These are phyloP conservation scores for Gossypium davidsonii DNA, from an alignment of 441 rosid species.

Conservation along the genomic window DNA sequence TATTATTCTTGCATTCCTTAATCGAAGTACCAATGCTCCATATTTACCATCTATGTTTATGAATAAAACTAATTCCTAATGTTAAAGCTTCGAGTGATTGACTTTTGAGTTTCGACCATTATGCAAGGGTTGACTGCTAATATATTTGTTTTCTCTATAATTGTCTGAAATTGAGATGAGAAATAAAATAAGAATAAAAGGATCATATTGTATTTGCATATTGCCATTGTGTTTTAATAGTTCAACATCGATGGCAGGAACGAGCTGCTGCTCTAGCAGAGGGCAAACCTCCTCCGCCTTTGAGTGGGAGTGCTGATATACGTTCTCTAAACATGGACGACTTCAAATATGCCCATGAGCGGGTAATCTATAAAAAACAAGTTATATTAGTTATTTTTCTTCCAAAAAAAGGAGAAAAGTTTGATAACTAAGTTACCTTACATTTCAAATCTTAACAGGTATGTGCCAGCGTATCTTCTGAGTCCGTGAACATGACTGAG, in stretches of 20 bases:
- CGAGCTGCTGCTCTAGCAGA: constrained; percentile 52
- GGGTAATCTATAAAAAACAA: constrained; percentile 34
- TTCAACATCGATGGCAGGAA: constrained; percentile 37
- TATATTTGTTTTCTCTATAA: background rate
- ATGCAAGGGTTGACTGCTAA: background rate
- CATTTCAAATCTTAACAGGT: constrained; percentile 38
- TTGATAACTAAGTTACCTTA: background rate
- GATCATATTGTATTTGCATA: background rate
- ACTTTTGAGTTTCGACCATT: background rate
- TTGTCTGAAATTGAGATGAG: constrained; percentile 2
- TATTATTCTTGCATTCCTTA: background rate
- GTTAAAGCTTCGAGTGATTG: background rate
- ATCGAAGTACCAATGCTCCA: background rate
- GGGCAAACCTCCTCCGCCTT: constrained; percentile 60
- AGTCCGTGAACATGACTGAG: constrained; percentile 86
- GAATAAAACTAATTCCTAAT: background rate
- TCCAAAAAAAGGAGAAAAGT: background rate
- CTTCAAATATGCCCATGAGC: constrained; percentile 65
- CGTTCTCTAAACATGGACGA: constrained; percentile 59
- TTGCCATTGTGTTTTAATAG: background rate
- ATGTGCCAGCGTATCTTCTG: constrained; percentile 87
- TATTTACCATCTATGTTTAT: background rate
- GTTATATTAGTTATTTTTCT: background rate
- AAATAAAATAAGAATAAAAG: background rate
- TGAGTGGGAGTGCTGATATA: constrained; percentile 60